Evolutionary conservation across 179 eudicot genomes (phyloP).

Genomic region (Spergularia azorica): DNA sequence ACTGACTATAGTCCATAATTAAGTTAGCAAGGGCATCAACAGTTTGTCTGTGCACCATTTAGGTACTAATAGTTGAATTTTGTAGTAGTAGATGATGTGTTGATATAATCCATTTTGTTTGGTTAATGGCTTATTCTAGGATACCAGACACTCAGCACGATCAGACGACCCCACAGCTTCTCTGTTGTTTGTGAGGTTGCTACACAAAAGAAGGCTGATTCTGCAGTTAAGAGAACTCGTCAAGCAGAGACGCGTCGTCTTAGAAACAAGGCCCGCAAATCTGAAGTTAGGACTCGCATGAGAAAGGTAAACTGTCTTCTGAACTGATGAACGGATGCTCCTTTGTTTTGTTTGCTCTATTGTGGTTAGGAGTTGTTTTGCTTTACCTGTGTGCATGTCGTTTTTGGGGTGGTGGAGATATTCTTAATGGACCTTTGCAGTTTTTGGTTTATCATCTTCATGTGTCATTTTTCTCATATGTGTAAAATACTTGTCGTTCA

Average conservation of each 20-base stretch:
- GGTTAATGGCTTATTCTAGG: slow-evolving; percentile 42
- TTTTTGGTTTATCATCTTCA: not conserved
- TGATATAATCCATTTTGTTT: not conserved
- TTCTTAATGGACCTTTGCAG: not conserved
- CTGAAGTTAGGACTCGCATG: slow-evolving; percentile 85
- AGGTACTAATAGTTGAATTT: not conserved
- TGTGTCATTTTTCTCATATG: no score
- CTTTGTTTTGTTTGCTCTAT: not conserved
- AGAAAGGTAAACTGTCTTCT: slow-evolving; percentile 54
- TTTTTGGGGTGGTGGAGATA: not conserved
- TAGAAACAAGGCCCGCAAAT: slow-evolving; percentile 75
- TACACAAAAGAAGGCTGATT: slow-evolving; percentile 61
- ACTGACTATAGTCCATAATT: no score
- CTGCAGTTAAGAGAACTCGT: slow-evolving; percentile 86
- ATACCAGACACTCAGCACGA: slow-evolving; percentile 37
- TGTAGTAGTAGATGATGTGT: not conserved
- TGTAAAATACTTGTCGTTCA: no score
- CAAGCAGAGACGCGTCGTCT: slow-evolving; percentile 85
- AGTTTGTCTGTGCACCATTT: not conserved
- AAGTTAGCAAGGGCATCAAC: no score
- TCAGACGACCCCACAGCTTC: slow-evolving; percentile 36
- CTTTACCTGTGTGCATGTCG: not conserved
- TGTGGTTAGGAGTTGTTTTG: not conserved
- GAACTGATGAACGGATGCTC: not conserved
- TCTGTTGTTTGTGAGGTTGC: slow-evolving; percentile 76